Base-by-base conservation (phyloP, 1,284 basidiomycete species). In the Cutaneotrichosporon cyanovorans region DNA sequence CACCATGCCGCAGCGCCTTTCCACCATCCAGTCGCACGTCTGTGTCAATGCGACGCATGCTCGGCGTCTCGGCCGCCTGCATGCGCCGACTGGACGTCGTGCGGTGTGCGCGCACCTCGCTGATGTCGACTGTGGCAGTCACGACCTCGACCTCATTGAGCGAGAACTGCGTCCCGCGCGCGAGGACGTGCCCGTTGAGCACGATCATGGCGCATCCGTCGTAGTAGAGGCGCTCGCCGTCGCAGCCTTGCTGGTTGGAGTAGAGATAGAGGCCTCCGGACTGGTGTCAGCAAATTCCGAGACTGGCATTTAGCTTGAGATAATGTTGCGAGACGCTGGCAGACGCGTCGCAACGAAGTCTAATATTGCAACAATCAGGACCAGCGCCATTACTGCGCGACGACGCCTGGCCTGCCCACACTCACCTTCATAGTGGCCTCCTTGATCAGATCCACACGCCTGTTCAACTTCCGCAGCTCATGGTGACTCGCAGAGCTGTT, bases 401-500 rank as follows among this genome's bases (percentile, higher is more conserved):
- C n/a, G n/a, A n/a, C 12, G 25, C 25, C 25, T 12, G 25, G 7
- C 8, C 25, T 12, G 8, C 32, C 7, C 3, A 10, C 23, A 46
- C 56, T 55, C 50, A 85, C 90, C 78, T 97, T 98, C 55, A 85
- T 76, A 1, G 93, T 98, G 1, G 95, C 93, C 67, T 97, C 93
- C 63, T 89, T 91, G 74, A 98, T 96, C 4, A 98, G 77, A 53
- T 98, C 91, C 2, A 98, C 81, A 11, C 93, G 82, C 5, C 81
- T 81, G 63, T 91, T 82, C 15, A 98, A 78, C 72, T 98, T 98
- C 25, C 95, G 82, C 22, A 98, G 80, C 66, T 98, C 95, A 64
- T 98, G 93, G 65, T 98, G 95, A 66, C 88, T 93, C 5, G 88
- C 93, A 51, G 87, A 92, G 0, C 91, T 93, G 74, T 98, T 98